Percentiles rank a stretch among this genome's conserved stretches.
These are phyloP conservation scores for Vitis cinerea DNA, from an alignment of 164 flowering plant species.

Conservation along the genomic window DNA sequence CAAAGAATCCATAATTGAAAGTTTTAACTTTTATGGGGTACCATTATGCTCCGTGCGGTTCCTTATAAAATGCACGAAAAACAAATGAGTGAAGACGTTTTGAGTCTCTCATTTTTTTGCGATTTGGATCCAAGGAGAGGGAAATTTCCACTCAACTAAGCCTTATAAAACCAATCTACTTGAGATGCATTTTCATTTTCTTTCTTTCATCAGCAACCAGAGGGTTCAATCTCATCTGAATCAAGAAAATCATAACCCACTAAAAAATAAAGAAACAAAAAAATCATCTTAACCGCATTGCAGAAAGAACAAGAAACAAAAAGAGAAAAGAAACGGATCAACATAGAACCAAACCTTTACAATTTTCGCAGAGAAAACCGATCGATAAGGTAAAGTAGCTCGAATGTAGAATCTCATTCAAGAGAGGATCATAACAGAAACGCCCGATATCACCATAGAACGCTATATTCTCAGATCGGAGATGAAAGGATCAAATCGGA, in stretches of 20 bases:
- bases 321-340: background rate
- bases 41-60: background rate
- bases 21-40: background rate
- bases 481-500: background rate
- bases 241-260: no score
- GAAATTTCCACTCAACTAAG: no score
- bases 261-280: no score
- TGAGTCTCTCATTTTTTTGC: no score
- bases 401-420: background rate
- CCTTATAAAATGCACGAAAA: background rate
- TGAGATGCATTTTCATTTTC: no score
- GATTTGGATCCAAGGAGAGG: no score
- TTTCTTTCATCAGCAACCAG: no score
- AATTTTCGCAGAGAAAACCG: background rate
- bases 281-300: no score
- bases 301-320: no score
- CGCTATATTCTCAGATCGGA: constrained; percentile 2
- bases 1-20: background rate
- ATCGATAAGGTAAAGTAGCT: background rate
- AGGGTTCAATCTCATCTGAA: no score
- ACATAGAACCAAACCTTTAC: background rate
- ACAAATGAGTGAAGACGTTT: no score
- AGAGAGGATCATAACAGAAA: background rate
- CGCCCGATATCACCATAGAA: background rate
- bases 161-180: no score